Evolutionary conservation across 2,329 filamentous ascomycete species (phyloP), one percentile per base, ranked within the genome.

Genomic region (Neurospora crassa): DNA sequence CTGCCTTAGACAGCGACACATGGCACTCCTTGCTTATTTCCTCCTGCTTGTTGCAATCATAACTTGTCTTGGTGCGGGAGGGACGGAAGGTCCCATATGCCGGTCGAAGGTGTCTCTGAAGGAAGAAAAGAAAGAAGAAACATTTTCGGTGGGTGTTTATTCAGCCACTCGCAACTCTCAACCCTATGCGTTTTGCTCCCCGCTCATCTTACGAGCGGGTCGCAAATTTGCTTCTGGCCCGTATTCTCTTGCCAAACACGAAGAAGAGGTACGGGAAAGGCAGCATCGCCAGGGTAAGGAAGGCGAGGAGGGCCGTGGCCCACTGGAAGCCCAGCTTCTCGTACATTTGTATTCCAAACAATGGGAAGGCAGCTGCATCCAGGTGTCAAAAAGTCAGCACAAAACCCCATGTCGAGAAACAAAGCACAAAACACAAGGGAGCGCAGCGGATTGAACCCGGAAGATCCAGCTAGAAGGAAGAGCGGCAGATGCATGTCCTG

Each of bases 291-390:
- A 91, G 76, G 0, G 88, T 87, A 69, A 91, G 76, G 74, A 91
- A 91, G 1, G 84, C 89, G 67, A 91, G 79, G 59, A 91, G 78
- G 53, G 83, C 87, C 1, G 88, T 87, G 8, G 88, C 89, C 91
- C 92, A 94, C 73, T 90, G 88, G 72, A 90, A 87, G 18, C 91
- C 92, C 34, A 94, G 83, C 37, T 82, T 84, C 10, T 86, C 79
- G 77, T 93, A 95, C 89, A 94, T 88, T 74, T 90, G 90, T 40
- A 88, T 86, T 18, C 91, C 91, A 78, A 94, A 94, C 2, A 94
- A 82, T 16, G 92, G 91, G 75, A 94, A 94, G 3, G 89, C 87
- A 69, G 92, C 93, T 88, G 45, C 20, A 43, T 41, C 40, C 68
- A 68, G 71, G 40, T 67, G 53, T 53, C 68, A 53, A 71, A 53